These are phyloP conservation scores for Soucietia sequanensis DNA, from an alignment of 805 yeast genomes.

Conservation along the genomic window DNA sequence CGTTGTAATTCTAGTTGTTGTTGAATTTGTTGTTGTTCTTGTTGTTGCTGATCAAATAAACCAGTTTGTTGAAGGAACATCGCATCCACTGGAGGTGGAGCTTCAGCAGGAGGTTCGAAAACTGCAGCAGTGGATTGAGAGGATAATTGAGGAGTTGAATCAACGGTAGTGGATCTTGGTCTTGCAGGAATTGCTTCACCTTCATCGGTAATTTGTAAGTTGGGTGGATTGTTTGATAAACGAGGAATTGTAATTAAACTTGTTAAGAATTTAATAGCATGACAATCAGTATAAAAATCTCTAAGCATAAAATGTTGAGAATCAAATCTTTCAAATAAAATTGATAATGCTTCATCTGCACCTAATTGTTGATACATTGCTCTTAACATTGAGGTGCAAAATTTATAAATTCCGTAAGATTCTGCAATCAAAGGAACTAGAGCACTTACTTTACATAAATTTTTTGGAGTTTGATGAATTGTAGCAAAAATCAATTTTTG, in stretches of 20 bases:
- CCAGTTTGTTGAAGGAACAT: constrained; percentile 55
- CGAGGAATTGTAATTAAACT: constrained; percentile 79
- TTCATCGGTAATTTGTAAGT: constrained; percentile 48
- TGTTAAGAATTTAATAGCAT: constrained; percentile 76
- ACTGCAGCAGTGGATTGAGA: constrained; percentile 40
- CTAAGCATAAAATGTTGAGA: constrained; percentile 70
- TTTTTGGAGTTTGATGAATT: constrained; percentile 55
- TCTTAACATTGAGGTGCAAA: constrained; percentile 84
- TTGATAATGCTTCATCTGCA: constrained; percentile 72
- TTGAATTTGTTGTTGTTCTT: constrained; percentile 59
- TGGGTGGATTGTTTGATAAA: constrained; percentile 59
- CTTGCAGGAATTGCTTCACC: constrained; percentile 32
- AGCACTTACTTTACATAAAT: constrained; percentile 81
- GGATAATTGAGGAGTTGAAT: constrained; percentile 41
- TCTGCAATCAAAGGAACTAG: constrained; percentile 89
- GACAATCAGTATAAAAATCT: constrained; percentile 88
- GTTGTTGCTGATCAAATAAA: constrained; percentile 49
- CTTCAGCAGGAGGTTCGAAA: constrained; percentile 25
- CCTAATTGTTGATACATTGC: constrained; percentile 77
- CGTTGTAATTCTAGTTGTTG: constrained; percentile 65
- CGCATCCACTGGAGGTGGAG: constrained; percentile 36
- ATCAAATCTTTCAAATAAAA: constrained; percentile 67
- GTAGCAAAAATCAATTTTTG: constrained; percentile 75
- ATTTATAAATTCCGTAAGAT: constrained; percentile 89
- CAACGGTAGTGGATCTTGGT: constrained; percentile 24